Evolutionary conservation across 2,329 filamentous ascomycete genomes (phyloP), one percentile per base, ranked within the genome.

Genomic region (Neocucurbitaria cava): DNA sequence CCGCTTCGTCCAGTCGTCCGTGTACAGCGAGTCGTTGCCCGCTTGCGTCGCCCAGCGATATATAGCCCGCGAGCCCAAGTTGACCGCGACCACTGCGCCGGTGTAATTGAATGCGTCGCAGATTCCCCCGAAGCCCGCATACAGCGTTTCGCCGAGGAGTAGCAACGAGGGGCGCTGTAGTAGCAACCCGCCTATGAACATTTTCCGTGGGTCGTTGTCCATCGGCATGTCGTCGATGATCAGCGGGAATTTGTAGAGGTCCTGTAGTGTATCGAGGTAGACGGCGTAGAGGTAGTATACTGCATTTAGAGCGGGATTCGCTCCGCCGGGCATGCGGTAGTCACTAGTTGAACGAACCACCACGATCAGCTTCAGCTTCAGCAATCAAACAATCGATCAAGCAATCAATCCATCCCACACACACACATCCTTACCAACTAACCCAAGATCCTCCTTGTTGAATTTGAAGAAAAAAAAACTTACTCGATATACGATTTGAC

Each of bases 51-150:
- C 55, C 62, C 62, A 65, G 2, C 53, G 55, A 43, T 63, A 58
- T 11, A 52, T 47, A 30, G 30, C 49, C 15, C 54, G 48, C 8
- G 57, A 61, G 2, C 53, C 53, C 13, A 66, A 48, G 21, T 65
- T 61, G 5, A 65, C 52, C 21, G 62, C 58, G 1, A 66, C 58
- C n/a, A 66, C 26, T 2, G 50, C 51, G n/a, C 64, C 62, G 1
- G 82, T 84, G 56, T 84, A 84, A 62, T 85, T 83, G 66, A 81
- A 85, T 50, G 81, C 76, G 21, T 84, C 83, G 45, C 83, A 86
- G 56, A 85, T 80, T 9, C 82, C 83, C 0, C 82, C 83, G 55
- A 85, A 85, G 0, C 77, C 82, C 0, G 78, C 81, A 49, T 84
- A 84, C 5, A 86, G 71, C 39, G 76, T 77, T 46, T 79, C 74